Evolutionary conservation across 331 rosid genomes (phyloP).

Genomic region (Dryas integrifolia): DNA sequence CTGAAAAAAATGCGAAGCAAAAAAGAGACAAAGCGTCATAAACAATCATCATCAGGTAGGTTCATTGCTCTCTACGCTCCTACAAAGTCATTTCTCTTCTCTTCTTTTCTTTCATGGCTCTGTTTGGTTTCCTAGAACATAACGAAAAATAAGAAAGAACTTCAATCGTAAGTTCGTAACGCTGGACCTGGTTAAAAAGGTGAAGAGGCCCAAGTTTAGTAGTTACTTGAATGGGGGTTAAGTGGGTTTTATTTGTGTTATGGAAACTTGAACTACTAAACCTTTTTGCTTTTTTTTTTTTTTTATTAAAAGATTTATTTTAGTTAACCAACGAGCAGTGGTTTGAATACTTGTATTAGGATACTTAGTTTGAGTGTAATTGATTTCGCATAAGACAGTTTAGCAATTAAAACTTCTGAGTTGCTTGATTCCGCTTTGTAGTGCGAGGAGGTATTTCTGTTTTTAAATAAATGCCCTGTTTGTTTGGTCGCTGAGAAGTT

Average conservation of each 20-base stretch:
- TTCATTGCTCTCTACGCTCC: slow-evolving; percentile 3
- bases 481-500: slow-evolving; percentile 11
- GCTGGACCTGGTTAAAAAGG: too few species aligned
- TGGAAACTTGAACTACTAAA: too few species aligned
- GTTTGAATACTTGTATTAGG: neutral
- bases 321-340: neutral
- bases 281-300: neutral
- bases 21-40: slow-evolving; percentile 34
- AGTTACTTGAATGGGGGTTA: neutral
- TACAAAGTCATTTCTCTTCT: neutral
- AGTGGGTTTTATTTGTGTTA: neutral
- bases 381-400: neutral
- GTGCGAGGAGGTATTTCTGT: neutral
- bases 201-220: too few species aligned
- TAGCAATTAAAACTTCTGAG: too few species aligned
- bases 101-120: neutral
- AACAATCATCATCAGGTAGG: slow-evolving; percentile 33
- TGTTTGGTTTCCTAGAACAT: slow-evolving; percentile 13
- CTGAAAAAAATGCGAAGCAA: slow-evolving; percentile 42
- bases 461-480: neutral
- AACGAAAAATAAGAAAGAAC: too few species aligned
- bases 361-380: neutral
- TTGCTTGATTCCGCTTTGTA: neutral
- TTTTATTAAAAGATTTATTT: neutral
- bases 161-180: too few species aligned